phyloP scores from a whole-genome alignment of 768 basidiomycete species.

The Auriculariales sp. region DNA sequence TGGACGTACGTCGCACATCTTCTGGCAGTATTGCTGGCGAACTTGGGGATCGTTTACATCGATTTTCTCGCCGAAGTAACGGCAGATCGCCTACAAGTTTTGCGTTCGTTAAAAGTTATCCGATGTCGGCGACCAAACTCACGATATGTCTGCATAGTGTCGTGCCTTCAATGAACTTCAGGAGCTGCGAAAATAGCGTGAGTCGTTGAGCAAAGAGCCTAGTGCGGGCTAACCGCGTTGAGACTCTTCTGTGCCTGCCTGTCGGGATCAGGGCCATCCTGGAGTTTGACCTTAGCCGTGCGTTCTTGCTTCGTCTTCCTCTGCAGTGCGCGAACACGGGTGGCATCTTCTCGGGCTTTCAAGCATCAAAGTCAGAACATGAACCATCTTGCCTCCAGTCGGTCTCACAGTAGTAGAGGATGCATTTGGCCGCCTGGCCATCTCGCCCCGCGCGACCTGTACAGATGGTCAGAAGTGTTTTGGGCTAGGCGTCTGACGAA shows the following conservation, averaged over 20 bases:
- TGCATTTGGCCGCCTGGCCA: conserved; percentile 68
- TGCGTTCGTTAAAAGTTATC: conserved; percentile 12
- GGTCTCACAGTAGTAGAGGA: conserved; percentile 64
- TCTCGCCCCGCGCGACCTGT: conserved; percentile 70
- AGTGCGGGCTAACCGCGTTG: conserved; percentile 29
- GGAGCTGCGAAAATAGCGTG: conserved; percentile 27
- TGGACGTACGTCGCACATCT: conserved; percentile 66
- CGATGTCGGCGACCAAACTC: conserved; percentile 12
- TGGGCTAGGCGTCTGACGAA: no score
- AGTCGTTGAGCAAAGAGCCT: conserved; percentile 15
- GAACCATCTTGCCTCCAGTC: neutral
- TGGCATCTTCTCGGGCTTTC: conserved; percentile 62
- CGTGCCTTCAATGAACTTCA: conserved; percentile 43
- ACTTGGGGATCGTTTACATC: conserved; percentile 29
- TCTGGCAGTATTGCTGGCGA: conserved; percentile 41
- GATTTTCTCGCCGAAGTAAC: conserved; percentile 64
- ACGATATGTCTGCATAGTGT: conserved; percentile 60
- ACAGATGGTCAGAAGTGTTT: neutral
- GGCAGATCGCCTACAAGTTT: conserved; percentile 51
- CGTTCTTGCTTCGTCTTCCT: conserved; percentile 31
- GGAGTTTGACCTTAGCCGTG: conserved; percentile 23
- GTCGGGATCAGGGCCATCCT: conserved; percentile 43
- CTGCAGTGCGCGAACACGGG: conserved; percentile 39
- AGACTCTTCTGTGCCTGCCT: conserved; percentile 56
- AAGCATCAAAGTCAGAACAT: neutral